Evolutionary conservation across 1,284 basidiomycete species (phyloP), one percentile per base, ranked within the genome.

Genomic region (Cutaneotrichosporon dermatis): DNA sequence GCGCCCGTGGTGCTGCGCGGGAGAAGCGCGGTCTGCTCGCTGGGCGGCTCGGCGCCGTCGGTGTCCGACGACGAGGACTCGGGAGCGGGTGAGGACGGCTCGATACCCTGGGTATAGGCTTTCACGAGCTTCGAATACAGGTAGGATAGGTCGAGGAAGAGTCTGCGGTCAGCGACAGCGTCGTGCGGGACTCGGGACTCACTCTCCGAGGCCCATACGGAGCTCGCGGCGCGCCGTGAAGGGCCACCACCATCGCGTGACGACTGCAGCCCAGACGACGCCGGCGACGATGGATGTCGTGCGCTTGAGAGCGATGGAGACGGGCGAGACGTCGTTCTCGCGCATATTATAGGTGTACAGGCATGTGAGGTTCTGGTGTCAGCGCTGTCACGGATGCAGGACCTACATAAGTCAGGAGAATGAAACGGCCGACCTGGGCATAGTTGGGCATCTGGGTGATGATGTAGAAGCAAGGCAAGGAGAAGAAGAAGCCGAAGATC

Each of bases 161-260:
- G 78, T 54, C 77, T 79, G 51, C 2, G 5, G 43, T 63, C 37
- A 63, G 62, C 42, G 4, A 10, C 11, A 25, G 8, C 11, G 25
- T 25, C 13, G 1, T 7, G 4, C 41, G 4, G 4, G 25, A 4
- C 2, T 13, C n/a, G n/a, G 0, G 4, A 81, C 86, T 75, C 70
- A 89, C 90, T 97, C 92, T 78, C 90, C 88, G 4, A 97, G 82
- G 0, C 86, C 88, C 61, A 86, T 86, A 43, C 88, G 85, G 3
- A 99, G 81, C 77, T 97, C 93, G 36, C 89, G 81, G 55, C 94
- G 81, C 0, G 94, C 94, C 72, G 96, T 94, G 16, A 90, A 85
- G 1, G 95, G 94, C 93, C 94, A 98, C 86, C 93, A 92, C 64
- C 89, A 88, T 51, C 90, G 82, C 6, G 90, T 93, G 11, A 97